A percentile compares a stretch with the other conserved stretches of the same genome.
phyloP scores from a whole-genome alignment of 2,329 filamentous ascomycete genomes.

The Monilinia polystroma region DNA sequence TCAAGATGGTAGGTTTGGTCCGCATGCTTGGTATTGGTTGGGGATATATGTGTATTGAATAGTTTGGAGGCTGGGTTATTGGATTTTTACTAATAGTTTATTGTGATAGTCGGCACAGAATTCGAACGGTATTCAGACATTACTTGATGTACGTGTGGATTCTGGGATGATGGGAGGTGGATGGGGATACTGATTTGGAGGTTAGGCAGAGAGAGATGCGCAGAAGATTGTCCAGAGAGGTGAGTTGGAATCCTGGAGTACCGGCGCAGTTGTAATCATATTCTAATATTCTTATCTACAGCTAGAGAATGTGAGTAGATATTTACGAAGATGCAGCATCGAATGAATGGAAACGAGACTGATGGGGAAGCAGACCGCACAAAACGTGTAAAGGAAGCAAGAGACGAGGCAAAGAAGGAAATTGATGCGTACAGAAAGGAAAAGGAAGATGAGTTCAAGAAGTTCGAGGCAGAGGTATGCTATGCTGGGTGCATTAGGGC shows the following conservation, averaged over 20 bases:
- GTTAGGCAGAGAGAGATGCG: constrained; percentile 91
- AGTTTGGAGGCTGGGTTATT: constrained; percentile 16
- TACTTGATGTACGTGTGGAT: constrained; percentile 78
- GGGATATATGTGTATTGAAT: constrained; percentile 1
- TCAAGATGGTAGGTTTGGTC: constrained; percentile 34
- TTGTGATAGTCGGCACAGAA: constrained; percentile 84
- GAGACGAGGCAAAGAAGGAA: constrained; percentile 95
- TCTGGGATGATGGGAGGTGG: neutral
- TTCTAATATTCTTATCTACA: constrained; percentile 45
- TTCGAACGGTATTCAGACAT: constrained; percentile 95
- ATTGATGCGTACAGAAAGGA: constrained; percentile 86
- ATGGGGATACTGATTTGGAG: constrained; percentile 17
- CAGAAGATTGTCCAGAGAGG: constrained; percentile 99
- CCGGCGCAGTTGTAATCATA: neutral
- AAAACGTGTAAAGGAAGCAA: constrained; percentile 94
- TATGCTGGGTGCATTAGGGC: neutral
- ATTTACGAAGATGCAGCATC: neutral
- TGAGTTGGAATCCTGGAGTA: constrained; percentile 44
- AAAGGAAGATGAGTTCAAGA: constrained; percentile 94
- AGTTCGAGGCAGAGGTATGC: constrained; percentile 73
- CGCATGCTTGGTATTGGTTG: neutral
- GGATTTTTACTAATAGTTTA: constrained; percentile 26
- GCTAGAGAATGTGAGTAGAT: constrained; percentile 78
- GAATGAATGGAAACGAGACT: constrained; percentile 21
- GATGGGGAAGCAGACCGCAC: constrained; percentile 67